Evolutionary conservation across 2,329 filamentous ascomycete species (phyloP), one percentile per base, ranked within the genome.

Genomic region (Neoarthrinium moseri): DNA sequence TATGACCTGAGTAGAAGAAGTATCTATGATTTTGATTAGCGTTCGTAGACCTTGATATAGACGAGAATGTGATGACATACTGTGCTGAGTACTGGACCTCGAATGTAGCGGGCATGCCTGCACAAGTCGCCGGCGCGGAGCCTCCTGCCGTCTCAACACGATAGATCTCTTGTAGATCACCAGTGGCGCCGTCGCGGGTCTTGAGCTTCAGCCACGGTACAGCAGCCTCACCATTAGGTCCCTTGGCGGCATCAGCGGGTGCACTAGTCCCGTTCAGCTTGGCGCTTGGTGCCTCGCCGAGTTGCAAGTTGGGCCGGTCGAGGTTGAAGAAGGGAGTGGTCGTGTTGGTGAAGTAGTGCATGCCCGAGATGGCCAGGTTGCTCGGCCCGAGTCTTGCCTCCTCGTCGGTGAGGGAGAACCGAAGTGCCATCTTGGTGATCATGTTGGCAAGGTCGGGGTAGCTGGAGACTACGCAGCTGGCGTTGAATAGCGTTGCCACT

Each of bases 111-210:
- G 74, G 64, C 73, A 82, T 75, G 10, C 82, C 87, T 26, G 78
- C 64, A 63, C 92, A 97, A 0, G 83, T 87, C 21, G 78, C 72
- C 0, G 91, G 91, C 2, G 90, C 70, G 37, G 77, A 80, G 10
- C 92, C 92, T 21, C 91, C 91, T 1, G 86, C 90, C 10, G 92
- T 97, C 58, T 88, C 78, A 35, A 96, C 71, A 11, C 92, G 81
- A 69, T 92, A 97, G 20, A 96, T 84, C 63, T 90, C 83, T 63
- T 84, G 80, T 55, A 89, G 80, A 35, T 74, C 70, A 3, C 80
- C 80, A 2, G 81, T 84, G n/a, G 77, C 78, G 23, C 73, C 77
- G 12, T 68, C 63, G 17, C 67, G 70, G 13, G 75, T 70, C 20
- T 75, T 71, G 23, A 96, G 78, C 64, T 86, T 87, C 51, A 97